Percentiles rank a stretch among this genome's conserved stretches.
Evolutionary conservation across 164 flowering plant species (phyloP).

Genomic region (Cinnamomum micranthum): DNA sequence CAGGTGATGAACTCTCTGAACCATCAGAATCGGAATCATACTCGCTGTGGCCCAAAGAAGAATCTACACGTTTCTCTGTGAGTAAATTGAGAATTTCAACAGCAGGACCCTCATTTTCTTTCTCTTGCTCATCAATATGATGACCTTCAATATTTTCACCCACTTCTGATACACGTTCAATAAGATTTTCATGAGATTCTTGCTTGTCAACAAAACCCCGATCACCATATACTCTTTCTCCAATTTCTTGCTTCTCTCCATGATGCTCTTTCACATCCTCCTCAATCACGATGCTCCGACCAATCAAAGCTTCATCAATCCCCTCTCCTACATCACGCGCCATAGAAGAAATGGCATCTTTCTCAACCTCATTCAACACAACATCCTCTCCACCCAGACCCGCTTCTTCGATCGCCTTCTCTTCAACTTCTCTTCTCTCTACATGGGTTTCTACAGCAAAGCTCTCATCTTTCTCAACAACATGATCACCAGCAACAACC

Average conservation of each 20-base stretch:
- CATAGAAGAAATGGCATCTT: background rate
- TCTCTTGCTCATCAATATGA: background rate
- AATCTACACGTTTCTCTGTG: conserved; percentile 19
- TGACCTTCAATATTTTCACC: background rate
- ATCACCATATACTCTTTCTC: conserved; percentile 20
- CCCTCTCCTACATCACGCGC: conserved; percentile 17
- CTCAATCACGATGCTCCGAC: conserved; percentile 29
- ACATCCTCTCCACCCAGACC: conserved; percentile 9
- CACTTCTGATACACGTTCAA: conserved; percentile 20
- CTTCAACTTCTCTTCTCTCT: conserved; percentile 13
- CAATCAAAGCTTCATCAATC: conserved; percentile 30
- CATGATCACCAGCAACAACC: conserved; percentile 22
- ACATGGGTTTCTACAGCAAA: conserved; percentile 26
- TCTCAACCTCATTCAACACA: conserved; percentile 17
- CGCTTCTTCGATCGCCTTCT: conserved; percentile 6
- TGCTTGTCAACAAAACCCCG: conserved; percentile 15
- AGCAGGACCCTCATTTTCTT: background rate
- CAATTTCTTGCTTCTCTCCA: conserved; percentile 21
- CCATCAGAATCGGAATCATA: conserved; percentile 40
- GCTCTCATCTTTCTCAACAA: conserved; percentile 41
- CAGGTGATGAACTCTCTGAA: conserved; percentile 85
- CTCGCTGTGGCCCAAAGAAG: conserved; percentile 25
- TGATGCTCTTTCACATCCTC: conserved; percentile 22
- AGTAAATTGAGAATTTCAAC: background rate
- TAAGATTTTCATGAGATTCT: conserved; percentile 11